A percentile compares a stretch with the other conserved stretches of the same genome.
These are phyloP conservation scores for Collybia mongolica DNA, from an alignment of 768 basidiomycete genomes.

Conservation along the genomic window DNA sequence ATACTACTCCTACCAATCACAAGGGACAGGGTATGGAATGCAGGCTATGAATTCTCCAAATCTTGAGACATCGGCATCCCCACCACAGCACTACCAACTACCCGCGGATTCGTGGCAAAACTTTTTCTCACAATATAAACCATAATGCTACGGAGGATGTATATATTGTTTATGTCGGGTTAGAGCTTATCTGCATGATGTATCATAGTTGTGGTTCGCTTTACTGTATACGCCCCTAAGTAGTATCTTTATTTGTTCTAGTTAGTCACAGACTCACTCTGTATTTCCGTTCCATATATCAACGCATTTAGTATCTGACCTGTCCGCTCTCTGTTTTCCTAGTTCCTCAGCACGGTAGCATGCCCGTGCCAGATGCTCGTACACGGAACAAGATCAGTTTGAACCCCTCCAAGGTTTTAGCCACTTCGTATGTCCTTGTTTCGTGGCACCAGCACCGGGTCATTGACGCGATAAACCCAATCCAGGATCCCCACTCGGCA, in stretches of 20 bases:
- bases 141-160: constrained; percentile 8
- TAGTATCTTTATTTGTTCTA: constrained; percentile 27
- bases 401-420: constrained; percentile 52
- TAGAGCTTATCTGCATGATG: constrained; percentile 9
- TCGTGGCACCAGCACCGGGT: constrained; percentile 3
- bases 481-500: constrained; percentile 51
- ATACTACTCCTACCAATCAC: constrained; percentile 28
- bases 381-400: constrained; percentile 64
- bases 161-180: not conserved
- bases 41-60: constrained; percentile 25
- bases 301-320: not conserved
- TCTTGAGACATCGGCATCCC: constrained; percentile 21
- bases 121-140: constrained; percentile 44
- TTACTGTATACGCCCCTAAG: constrained; percentile 9
- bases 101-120: constrained; percentile 47
- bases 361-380: constrained; percentile 68
- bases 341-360: constrained; percentile 25
- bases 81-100: constrained; percentile 28
- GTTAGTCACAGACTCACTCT: constrained; percentile 15
- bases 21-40: constrained; percentile 17
- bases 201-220: constrained; percentile 17
- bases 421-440: constrained; percentile 45
- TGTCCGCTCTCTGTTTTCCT: not conserved
- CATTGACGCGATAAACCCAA: constrained; percentile 16
- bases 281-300: not conserved